A percentile compares a stretch with the other conserved stretches of the same genome.
Conservation (phyloP, 176 grass and related monocot genomes). For the Zea mays region Zm-B73-REFERENCE-NAM-5.0 NC_050104.1:11465001-11465500, state of each 20-base stretch:
- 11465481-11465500: background rate
- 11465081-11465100: background rate
- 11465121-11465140: slow-evolving; percentile 29
- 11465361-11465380: background rate
- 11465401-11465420: too few species aligned
- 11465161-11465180: background rate
- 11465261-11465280: background rate
- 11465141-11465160: slow-evolving; percentile 30
- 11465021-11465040: background rate
- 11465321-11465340: background rate
- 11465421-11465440: background rate
- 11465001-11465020: background rate
- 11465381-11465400: background rate
- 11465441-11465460: background rate
- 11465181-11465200: background rate
- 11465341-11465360: background rate
- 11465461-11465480: background rate
- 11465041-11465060: background rate
- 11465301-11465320: background rate
- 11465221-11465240: background rate
- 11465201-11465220: background rate
- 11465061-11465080: slow-evolving; percentile 1
- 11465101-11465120: slow-evolving; percentile 2
- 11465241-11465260: background rate
- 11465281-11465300: background rate